Base-by-base conservation (phyloP, 495 filamentous ascomycete species). In the Penicillium bialowiezense region DNA sequence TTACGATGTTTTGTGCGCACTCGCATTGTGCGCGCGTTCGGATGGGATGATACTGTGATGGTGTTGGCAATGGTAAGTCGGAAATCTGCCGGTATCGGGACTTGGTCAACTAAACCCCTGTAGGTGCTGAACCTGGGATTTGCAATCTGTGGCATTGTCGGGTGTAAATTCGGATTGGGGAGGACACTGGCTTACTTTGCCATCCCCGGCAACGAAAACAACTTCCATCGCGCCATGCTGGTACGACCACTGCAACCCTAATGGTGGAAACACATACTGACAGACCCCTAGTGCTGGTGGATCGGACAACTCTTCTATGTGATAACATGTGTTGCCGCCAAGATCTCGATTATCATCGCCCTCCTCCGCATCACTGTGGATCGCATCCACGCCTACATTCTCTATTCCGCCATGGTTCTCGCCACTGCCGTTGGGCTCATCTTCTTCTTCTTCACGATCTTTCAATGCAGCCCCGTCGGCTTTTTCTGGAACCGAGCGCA, bases 271-370 rank as follows among this genome's bases (percentile, higher is more conserved):
- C 9, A 32, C 34, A 21, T 24, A 17, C 32, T 35, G 14, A 34
- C 20, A 46, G 24, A 8, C 12, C 5, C 24, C 1, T 17, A 71
- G 65, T 64, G 56, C 44, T 69, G 62, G 58, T 64, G 58, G 55
- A 21, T 72, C 3, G 65, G 60, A 20, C 64, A 72, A 41, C 45
- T 59, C 9, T 59, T 71, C 48, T 70, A 68, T 35, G 55, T 72
- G 3, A 21, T 69, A 2, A 69, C 67, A 5, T 67, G 58, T 31
- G 56, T 64, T 2, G 41, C 60, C 14, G 68, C 63, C 5, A 67
- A 66, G 38, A 7, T 68, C 14, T 72, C 71, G 13, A 72, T 73
- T 29, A 63, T 60, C 23, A 62, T 71, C 50, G 60, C 68, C 18
- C 58, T 73, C 2, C 52, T 73, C 26, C 67, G 70, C 17, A 63